Conservation (phyloP, 202 grass and related monocot species). For the Hordeum pubiflorum region DNA sequence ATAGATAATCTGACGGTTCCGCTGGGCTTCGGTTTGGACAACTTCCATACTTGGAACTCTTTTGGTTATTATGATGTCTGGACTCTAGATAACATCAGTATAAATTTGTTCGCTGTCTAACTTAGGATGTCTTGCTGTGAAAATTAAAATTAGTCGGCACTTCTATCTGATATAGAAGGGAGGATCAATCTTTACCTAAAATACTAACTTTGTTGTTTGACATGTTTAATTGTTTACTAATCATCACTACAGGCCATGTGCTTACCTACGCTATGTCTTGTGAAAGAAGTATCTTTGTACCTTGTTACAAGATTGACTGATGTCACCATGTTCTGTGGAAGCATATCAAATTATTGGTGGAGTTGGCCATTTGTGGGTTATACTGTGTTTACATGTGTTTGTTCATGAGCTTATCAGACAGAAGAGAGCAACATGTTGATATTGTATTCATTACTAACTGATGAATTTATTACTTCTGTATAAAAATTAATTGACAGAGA, state of each 20-base stretch:
- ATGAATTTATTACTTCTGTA: background rate
- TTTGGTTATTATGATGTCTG: background rate
- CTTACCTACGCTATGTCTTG: background rate
- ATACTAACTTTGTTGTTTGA: background rate
- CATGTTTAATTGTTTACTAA: background rate
- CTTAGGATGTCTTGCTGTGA: background rate
- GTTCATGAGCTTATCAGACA: background rate
- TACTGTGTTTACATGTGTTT: background rate
- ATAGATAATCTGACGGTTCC: background rate
- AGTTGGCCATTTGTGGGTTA: background rate
- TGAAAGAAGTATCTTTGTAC: background rate
- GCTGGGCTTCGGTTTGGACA: background rate
- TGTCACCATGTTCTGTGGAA: slow-evolving; percentile 3
- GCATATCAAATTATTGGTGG: background rate
- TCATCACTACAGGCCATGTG: background rate
- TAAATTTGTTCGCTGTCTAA: background rate
- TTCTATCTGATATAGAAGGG: background rate
- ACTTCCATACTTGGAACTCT: background rate
- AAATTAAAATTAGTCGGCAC: background rate
- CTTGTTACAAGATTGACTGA: background rate
- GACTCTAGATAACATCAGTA: background rate
- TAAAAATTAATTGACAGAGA: background rate
- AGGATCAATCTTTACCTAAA: background rate
- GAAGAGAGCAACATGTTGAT: background rate
- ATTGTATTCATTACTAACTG: background rate